A percentile compares a stretch with the other conserved stretches of the same genome.
Evolutionary conservation across 805 yeast species (phyloP).

Genomic region (Lachancea meyersii): DNA sequence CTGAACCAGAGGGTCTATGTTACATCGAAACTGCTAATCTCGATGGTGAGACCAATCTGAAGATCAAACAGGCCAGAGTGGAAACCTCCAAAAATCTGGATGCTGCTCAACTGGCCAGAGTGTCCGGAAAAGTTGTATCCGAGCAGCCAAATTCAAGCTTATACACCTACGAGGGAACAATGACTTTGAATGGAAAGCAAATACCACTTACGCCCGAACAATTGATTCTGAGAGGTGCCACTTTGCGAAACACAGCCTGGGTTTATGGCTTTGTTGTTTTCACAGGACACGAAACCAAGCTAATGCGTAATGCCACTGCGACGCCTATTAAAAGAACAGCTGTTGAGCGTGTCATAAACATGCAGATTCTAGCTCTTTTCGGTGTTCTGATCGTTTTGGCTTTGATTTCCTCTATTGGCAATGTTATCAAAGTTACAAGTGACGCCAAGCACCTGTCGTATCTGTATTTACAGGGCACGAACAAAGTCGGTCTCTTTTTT

Average conservation of each 20-base stretch:
- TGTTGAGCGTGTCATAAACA: slow-evolving; percentile 88
- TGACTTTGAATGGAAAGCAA: slow-evolving; percentile 46
- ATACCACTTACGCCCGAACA: slow-evolving; percentile 87
- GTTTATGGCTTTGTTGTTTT: slow-evolving; percentile 87
- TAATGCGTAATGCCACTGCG: slow-evolving; percentile 98
- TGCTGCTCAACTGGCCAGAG: slow-evolving; percentile 48
- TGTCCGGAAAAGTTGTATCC: slow-evolving; percentile 60
- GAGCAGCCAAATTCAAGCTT: slow-evolving; percentile 93
- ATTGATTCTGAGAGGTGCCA: slow-evolving; percentile 89
- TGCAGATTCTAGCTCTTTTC: slow-evolving; percentile 85
- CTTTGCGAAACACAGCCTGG: slow-evolving; percentile 91
- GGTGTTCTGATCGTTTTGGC: slow-evolving; percentile 69
- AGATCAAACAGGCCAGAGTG: slow-evolving; percentile 79
- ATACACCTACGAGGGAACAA: slow-evolving; percentile 90
- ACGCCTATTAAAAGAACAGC: slow-evolving; percentile 97
- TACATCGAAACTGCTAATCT: slow-evolving; percentile 95
- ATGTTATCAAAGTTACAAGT: slow-evolving; percentile 63
- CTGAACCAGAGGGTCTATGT: slow-evolving; percentile 97
- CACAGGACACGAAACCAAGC: slow-evolving; percentile 96
- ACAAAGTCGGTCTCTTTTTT: slow-evolving; percentile 66
- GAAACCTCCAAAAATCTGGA: slow-evolving; percentile 73
- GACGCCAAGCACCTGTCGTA: slow-evolving; percentile 53
- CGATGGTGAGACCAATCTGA: slow-evolving; percentile 96
- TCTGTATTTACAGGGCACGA: slow-evolving; percentile 61
- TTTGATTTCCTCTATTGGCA: slow-evolving; percentile 79